Conservation (phyloP, 768 basidiomycete genomes). For the Amanita inopinata region DNA sequence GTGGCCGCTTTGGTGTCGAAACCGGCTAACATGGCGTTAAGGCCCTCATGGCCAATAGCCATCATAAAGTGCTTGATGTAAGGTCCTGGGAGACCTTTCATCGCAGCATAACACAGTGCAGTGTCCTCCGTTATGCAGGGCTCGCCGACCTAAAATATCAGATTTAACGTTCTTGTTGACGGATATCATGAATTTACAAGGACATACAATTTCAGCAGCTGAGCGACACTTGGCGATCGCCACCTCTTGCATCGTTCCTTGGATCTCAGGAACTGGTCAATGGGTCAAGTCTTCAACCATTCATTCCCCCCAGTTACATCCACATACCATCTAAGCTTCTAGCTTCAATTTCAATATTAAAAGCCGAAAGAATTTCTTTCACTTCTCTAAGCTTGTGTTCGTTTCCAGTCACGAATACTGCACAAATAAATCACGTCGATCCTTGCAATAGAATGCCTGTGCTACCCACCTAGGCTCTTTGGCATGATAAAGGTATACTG, state of each 20-base stretch:
- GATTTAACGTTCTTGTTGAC: background rate
- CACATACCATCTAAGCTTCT: conserved; percentile 73
- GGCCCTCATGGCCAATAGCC: conserved; percentile 86
- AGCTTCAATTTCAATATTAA: conserved; percentile 71
- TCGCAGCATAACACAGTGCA: conserved; percentile 85
- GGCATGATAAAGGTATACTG: conserved; percentile 1
- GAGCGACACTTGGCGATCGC: conserved; percentile 78
- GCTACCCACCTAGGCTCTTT: background rate
- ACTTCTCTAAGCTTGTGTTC: conserved; percentile 89
- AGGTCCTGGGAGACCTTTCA: conserved; percentile 89
- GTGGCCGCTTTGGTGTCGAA: conserved; percentile 75
- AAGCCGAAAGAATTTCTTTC: conserved; percentile 60
- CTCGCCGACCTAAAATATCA: conserved; percentile 29
- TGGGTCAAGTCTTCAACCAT: background rate
- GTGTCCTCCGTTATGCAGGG: conserved; percentile 84
- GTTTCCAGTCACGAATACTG: conserved; percentile 94
- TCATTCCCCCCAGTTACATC: background rate
- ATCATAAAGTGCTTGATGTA: conserved; percentile 95
- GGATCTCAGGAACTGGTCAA: conserved; percentile 77
- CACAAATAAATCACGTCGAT: background rate
- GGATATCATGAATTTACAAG: background rate
- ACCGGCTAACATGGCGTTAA: conserved; percentile 72
- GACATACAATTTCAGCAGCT: conserved; percentile 70
- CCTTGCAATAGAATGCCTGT: background rate
- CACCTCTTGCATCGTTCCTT: conserved; percentile 88